Conservation (phyloP, 768 basidiomycete genomes). For the Suillus discolor region DNA sequence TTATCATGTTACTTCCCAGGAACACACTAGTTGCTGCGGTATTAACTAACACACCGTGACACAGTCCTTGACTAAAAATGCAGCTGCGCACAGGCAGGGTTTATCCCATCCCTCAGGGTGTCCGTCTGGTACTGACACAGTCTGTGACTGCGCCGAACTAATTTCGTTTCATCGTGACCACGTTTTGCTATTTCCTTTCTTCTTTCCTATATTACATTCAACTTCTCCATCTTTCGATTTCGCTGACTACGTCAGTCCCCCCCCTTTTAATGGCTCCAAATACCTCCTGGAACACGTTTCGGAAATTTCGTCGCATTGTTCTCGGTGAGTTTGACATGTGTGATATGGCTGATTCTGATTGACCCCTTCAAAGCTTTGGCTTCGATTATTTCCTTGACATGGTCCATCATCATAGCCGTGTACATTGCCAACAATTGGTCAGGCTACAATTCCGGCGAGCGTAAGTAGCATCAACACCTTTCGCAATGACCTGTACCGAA, state of each 20-base stretch:
- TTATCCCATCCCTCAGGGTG: conserved; percentile 7
- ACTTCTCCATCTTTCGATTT: conserved; percentile 5
- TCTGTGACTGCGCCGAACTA: conserved; percentile 9
- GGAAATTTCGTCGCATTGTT: conserved; percentile 32
- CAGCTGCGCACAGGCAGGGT: conserved; percentile 3
- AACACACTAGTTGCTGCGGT: background rate
- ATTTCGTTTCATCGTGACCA: conserved; percentile 7
- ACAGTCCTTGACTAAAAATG: background rate
- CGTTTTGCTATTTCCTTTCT: background rate
- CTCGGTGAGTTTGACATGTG: conserved; percentile 33
- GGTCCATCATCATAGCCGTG: conserved; percentile 36
- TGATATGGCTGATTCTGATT: background rate
- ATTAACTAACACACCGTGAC: background rate
- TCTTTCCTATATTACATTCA: conserved; percentile 5
- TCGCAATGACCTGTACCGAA: conserved; percentile 7
- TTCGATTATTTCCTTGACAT: conserved; percentile 34
- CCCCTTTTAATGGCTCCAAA: conserved; percentile 22
- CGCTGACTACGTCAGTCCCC: conserved; percentile 14
- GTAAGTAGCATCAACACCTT: conserved; percentile 23
- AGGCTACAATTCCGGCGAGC: conserved; percentile 33
- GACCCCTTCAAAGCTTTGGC: conserved; percentile 28
- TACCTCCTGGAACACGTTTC: conserved; percentile 36
- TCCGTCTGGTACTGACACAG: conserved; percentile 9
- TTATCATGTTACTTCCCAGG: conserved; percentile 4
- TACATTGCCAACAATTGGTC: conserved; percentile 40